Conservation (phyloP, 176 grass and related monocot genomes). For the Juncus inflexus region DNA sequence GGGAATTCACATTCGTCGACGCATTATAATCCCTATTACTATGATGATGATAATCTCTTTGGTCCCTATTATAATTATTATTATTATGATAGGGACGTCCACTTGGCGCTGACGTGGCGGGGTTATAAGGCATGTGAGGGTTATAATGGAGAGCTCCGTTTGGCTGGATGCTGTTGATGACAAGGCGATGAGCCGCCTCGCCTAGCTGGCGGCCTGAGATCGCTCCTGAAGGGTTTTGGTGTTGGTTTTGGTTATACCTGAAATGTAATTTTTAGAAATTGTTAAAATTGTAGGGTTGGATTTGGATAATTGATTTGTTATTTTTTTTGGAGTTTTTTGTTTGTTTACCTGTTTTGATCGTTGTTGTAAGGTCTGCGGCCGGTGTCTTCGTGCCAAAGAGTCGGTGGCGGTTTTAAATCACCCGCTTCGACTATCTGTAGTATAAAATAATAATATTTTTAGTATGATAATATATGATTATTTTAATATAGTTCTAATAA, state of each 20-base stretch:
- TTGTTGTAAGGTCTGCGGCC: slow-evolving; percentile 53
- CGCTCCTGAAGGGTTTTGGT: slow-evolving; percentile 59
- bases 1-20: slow-evolving; percentile 29
- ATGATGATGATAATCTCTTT: slow-evolving; percentile 33
- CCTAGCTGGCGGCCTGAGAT: slow-evolving; percentile 73
- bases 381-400: slow-evolving; percentile 92
- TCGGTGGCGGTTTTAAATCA: slow-evolving; percentile 90
- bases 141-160: slow-evolving; percentile 22
- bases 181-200: slow-evolving; percentile 69
- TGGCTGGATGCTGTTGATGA: slow-evolving; percentile 68
- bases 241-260: slow-evolving; percentile 15
- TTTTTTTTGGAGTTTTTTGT: background rate
- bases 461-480: background rate
- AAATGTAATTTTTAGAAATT: background rate
- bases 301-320: no score
- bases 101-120: slow-evolving; percentile 36
- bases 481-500: background rate
- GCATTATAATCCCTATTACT: slow-evolving; percentile 30
- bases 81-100: slow-evolving; percentile 45
- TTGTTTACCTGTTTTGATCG: slow-evolving; percentile 38
- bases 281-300: no score
- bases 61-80: slow-evolving; percentile 38
- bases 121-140: slow-evolving; percentile 25
- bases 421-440: slow-evolving; percentile 60
- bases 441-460: slow-evolving; percentile 27